Conservation (phyloP, 2,329 filamentous ascomycete genomes). For the Zarea fungicola region DNA sequence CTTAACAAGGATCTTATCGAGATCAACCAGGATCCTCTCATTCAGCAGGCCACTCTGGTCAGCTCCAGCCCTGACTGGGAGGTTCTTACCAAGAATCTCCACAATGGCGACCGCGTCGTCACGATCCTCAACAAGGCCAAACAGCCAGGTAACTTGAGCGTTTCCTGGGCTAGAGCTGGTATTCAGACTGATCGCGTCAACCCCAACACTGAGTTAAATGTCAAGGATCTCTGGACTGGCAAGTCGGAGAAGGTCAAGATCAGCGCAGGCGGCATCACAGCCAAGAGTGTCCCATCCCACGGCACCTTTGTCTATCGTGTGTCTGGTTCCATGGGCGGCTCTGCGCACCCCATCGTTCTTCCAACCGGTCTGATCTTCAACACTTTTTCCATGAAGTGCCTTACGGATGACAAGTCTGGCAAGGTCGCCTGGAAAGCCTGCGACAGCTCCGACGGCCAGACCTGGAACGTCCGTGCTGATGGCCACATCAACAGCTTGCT, state of each 20-base stretch:
- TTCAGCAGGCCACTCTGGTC: constrained; percentile 42
- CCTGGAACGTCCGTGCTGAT: constrained; percentile 33
- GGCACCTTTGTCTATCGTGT: constrained; percentile 40
- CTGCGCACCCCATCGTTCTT: constrained; percentile 20
- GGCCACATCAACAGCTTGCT: constrained; percentile 35
- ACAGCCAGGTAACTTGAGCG: constrained; percentile 21
- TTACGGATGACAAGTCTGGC: constrained; percentile 28
- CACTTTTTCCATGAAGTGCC: constrained; percentile 37
- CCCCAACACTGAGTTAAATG: constrained; percentile 23
- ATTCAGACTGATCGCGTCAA: constrained; percentile 24
- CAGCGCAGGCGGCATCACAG: constrained; percentile 19
- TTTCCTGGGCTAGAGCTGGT: constrained; percentile 33
- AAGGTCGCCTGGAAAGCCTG: constrained; percentile 31
- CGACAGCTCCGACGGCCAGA: constrained; percentile 33
- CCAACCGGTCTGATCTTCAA: constrained; percentile 47
- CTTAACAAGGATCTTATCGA: constrained; percentile 36
- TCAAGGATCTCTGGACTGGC: constrained; percentile 41
- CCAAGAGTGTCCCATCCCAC: constrained; percentile 29
- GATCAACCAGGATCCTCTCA: constrained; percentile 37
- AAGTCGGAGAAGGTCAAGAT: constrained; percentile 20
- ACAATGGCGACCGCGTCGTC: constrained; percentile 42
- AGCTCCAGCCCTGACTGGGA: constrained; percentile 39
- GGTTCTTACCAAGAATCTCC: constrained; percentile 40
- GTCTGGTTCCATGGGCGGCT: constrained; percentile 23
- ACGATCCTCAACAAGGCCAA: constrained; percentile 40